Base-by-base conservation (phyloP, 1,284 basidiomycete genomes). In the Naganishia sp. region DNA sequence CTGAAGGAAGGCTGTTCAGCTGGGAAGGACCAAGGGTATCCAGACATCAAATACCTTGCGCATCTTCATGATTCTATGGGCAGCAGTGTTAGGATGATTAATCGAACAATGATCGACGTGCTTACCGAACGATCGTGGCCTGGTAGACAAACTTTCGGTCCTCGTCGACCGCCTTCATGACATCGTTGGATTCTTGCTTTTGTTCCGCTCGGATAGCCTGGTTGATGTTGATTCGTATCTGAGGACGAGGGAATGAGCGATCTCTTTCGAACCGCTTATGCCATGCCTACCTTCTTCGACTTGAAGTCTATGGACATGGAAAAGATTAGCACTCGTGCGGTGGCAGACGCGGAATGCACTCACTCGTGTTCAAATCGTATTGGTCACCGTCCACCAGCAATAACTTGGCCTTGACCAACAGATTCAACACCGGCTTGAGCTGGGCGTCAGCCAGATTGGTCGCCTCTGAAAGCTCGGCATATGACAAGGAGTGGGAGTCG, bases 131-230 rank as follows among this genome's bases (percentile, higher is more conserved):
- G 74, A 99, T 96, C 16, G 92, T 95, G 16, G 95, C 95, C 78
- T 99, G 96, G 68, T 98, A 94, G 67, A 96, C 87, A 76, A 96
- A 90, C 83, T 96, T 95, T 69, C 95, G 87, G 77, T 99, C 95
- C 81, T 99, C 95, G 72, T 99, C 95, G 10, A 99, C 94, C 31
- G 90, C 90, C 84, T 95, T 94, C 74, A 95, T 83, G 1, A 98
- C 92, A 70, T 98, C 94, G 7, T 85, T 86, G 9, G 88, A 86
- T 79, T 99, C 96, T 3, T 89, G 87, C 84, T 95, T 96, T 68
- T 91, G 88, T 79, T 98, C 95, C 1, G 92, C 87, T 82, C 94
- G 94, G 80, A 99, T 90, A 0, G 94, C 92, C 76, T 89, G 85
- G 79, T 99, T 98, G 65, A 99, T 83, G 73, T 93, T 92, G 64